Evolutionary conservation across 345 rosid species (phyloP).

Genomic region (Populus tremula): DNA sequence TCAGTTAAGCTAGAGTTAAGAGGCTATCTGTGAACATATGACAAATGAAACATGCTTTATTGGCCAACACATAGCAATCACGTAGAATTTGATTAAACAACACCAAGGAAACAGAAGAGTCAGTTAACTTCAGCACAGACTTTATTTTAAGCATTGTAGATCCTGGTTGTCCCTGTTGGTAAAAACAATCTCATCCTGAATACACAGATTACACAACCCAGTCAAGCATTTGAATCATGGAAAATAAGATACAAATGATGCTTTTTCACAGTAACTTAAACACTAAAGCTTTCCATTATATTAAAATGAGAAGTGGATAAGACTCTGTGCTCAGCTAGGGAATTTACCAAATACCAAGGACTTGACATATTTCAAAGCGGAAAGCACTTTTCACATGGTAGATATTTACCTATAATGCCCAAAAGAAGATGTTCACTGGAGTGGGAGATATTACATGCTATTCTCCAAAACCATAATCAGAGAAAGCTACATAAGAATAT

Average conservation of each 20-base stretch:
- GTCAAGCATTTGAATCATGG: background rate
- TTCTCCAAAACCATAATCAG: background rate
- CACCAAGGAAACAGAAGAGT: background rate
- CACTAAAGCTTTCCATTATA: background rate
- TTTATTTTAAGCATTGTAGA: background rate
- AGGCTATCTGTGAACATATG: background rate
- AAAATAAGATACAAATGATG: background rate
- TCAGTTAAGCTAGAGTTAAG: background rate
- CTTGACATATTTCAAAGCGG: background rate
- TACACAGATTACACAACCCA: background rate
- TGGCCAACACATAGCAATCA: background rate
- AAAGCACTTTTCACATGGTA: background rate
- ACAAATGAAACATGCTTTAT: background rate
- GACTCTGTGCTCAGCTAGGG: background rate
- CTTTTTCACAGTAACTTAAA: background rate
- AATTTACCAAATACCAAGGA: background rate
- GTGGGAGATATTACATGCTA: background rate
- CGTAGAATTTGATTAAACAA: background rate
- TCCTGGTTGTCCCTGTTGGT: background rate
- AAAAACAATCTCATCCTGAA: conserved; percentile 1
- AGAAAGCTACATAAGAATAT: background rate
- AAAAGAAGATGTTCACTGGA: background rate
- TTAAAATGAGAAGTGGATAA: background rate
- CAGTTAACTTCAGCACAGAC: background rate
- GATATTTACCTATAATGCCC: background rate